Evolutionary conservation across 106 monocot genomes (phyloP), one percentile per base, ranked within the genome.

Genomic region (Apostasia shenzhenica): DNA sequence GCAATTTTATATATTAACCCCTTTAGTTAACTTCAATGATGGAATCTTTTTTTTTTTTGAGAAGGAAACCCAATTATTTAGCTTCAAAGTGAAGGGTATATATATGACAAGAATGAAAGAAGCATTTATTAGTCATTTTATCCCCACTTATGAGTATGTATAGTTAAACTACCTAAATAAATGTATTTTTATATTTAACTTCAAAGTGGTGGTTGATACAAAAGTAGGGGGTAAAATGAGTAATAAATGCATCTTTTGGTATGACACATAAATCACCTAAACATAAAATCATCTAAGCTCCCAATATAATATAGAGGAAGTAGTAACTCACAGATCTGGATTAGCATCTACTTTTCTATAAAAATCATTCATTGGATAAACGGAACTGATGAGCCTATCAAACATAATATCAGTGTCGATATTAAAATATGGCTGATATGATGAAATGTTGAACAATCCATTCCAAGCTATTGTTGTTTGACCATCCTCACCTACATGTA

Each of bases 341-440:
- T 89, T 92, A 6, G 71, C 68, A 68, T 87, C 89, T 61, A 92
- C 89, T 77, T 97, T 97, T 56, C 84, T 77, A 55, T 56, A 72
- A 71, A 97, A 95, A 66, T 76, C 84, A 79, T 81, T 62, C 67
- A 81, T 84, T n/a, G 92, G 88, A 76, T 86, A 80, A 26, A 97
- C 57, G 51, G 92, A 92, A 79, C 77, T 70, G 58, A 92, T 62
- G 52, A 92, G 40, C 52, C 97, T 92, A 75, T 92, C 97, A 68
- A 90, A 80, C 56, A 97, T 92, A 55, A 87, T 66, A 83, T 97
- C 92, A 51, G 97, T 84, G 66, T 97, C 92, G 53, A 97, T 85
- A 72, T 97, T 83, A 76, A 97, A 97, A 75, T 81, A 97, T 54
- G 89, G 87, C 48, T 61, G 79, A 66, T 97, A 97, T 38, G 97